These are phyloP conservation scores for Heliamphora exappendiculata DNA, from an alignment of 148 eudicot genomes.

Conservation along the genomic window DNA sequence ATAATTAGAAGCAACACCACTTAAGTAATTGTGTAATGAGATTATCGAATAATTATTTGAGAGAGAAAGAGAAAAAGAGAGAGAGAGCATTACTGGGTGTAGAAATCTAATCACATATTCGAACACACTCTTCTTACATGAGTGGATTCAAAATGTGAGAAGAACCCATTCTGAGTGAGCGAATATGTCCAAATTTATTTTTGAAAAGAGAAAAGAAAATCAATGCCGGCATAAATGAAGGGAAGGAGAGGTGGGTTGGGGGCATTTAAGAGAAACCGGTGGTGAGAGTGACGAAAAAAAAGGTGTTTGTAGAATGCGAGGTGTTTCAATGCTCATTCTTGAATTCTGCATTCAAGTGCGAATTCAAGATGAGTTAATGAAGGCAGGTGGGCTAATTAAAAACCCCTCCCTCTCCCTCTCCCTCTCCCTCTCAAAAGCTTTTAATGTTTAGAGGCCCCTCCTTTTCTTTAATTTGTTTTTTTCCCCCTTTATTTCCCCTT, in stretches of 20 bases:
- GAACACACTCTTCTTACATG: no score
- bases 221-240: slow-evolving; percentile 24
- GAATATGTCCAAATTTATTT: no score
- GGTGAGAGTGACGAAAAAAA: slow-evolving; percentile 20
- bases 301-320: slow-evolving; percentile 42
- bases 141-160: no score
- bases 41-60: no score
- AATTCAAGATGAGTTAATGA: slow-evolving; percentile 49
- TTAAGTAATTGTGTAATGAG: no score
- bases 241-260: slow-evolving; percentile 31
- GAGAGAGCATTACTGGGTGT: no score
- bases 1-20: no score
- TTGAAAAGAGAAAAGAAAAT: no score
- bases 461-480: neutral
- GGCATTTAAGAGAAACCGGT: slow-evolving; percentile 38
- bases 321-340: slow-evolving; percentile 56
- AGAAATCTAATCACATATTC: no score
- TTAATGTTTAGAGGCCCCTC: slow-evolving; percentile 25
- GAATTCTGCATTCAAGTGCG: slow-evolving; percentile 60
- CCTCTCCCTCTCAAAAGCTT: slow-evolving; percentile 21
- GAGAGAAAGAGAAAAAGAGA: no score
- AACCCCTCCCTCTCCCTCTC: slow-evolving; percentile 17
- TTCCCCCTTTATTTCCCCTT: neutral
- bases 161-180: no score
- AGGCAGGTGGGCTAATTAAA: slow-evolving; percentile 43